These are phyloP conservation scores for Stenocarpella maydis DNA, from an alignment of 2,329 filamentous ascomycete species.

Conservation along the genomic window DNA sequence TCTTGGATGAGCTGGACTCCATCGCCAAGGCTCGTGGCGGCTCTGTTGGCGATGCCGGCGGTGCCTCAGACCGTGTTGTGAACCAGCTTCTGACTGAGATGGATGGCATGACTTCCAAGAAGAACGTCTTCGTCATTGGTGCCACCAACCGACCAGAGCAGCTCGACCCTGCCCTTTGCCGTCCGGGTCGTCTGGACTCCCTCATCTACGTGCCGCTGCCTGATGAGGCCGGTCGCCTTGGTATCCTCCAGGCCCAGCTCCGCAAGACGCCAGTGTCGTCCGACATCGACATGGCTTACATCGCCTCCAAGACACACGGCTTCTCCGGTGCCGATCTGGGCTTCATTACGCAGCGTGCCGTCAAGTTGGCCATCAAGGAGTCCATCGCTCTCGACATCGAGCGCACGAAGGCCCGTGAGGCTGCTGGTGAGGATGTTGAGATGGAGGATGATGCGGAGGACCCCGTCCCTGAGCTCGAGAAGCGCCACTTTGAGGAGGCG, in stretches of 20 bases:
- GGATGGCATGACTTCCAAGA: slow-evolving; percentile 99
- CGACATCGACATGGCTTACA: slow-evolving; percentile 90
- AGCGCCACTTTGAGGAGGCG: slow-evolving; percentile 97
- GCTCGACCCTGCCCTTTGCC: slow-evolving; percentile 96
- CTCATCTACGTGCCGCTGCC: slow-evolving; percentile 98
- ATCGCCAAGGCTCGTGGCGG: slow-evolving; percentile 99
- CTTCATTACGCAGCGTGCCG: slow-evolving; percentile 97
- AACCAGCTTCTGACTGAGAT: slow-evolving; percentile 97
- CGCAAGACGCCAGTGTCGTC: slow-evolving; percentile 93
- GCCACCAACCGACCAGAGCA: slow-evolving; percentile 99
- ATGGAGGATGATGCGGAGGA: slow-evolving; percentile 88
- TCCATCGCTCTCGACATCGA: slow-evolving; percentile 90
- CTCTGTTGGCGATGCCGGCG: slow-evolving; percentile 93
- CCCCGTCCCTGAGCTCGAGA: slow-evolving; percentile 93
- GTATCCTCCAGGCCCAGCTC: slow-evolving; percentile 94
- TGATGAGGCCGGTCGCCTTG: slow-evolving; percentile 86
- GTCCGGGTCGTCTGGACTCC: slow-evolving; percentile 97
- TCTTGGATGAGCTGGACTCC: slow-evolving; percentile 97
- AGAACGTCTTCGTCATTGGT: slow-evolving; percentile 99
- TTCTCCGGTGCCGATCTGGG: slow-evolving; percentile 99
- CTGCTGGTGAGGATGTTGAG: slow-evolving; percentile 78
- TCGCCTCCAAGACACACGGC: slow-evolving; percentile 95
- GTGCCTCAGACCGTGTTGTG: slow-evolving; percentile 98
- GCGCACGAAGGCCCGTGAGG: slow-evolving; percentile 88
- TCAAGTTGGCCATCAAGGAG: slow-evolving; percentile 99